Base-by-base conservation (phyloP, 139 green algal genomes). In the Chlamydomonas incerta region DNA sequence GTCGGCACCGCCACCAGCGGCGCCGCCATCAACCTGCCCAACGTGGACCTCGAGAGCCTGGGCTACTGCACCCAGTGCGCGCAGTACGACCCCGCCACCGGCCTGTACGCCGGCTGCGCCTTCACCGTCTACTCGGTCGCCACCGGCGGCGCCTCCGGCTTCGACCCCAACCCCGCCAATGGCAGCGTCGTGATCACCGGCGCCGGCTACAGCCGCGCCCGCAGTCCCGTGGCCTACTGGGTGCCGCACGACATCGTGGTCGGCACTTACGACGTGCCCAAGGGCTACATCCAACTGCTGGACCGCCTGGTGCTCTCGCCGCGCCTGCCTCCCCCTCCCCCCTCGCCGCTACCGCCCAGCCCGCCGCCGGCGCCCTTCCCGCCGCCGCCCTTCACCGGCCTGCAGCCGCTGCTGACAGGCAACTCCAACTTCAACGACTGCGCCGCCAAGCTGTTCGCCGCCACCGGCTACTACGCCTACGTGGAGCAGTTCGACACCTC, bases 11-110 rank as follows among this genome's bases (percentile, higher is more conserved):
- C 17, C 21, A 52, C 60, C 20, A 52, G 29, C 29, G 46, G 46
- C 55, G 55, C 21, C 9, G 8, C 11, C 20, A 24, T 10, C 20
- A 24, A 62, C 20, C 20, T 62, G 20, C 20, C 21, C 21, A 24
- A 62, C 66, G n/a, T 85, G 5, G n/a, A 69, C 15, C 46, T 85
- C 1, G 21, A 37, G 1, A n/a, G n/a, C 13, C n/a, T 85, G 47
- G 79, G 79, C 9, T 85, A 85, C 46, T 85, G 79, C 79, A 69
- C 77, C n/a, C 77, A 74, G 62, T 84, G 77, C 62, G 10, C 13
- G 11, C 15, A 47, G n/a, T 28, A 35, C 17, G 77, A 74, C 18
- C 21, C 21, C n/a, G n/a, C 9, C 8, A 67, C 47, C 31, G 26
- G 58, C 31, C 14, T 35, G 3, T 75, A 37, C 79, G 11, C 34